Percentiles rank a stretch among this genome's conserved stretches.
phyloP scores from a whole-genome alignment of 768 basidiomycete species.

The Pisolithus sp. region DNA sequence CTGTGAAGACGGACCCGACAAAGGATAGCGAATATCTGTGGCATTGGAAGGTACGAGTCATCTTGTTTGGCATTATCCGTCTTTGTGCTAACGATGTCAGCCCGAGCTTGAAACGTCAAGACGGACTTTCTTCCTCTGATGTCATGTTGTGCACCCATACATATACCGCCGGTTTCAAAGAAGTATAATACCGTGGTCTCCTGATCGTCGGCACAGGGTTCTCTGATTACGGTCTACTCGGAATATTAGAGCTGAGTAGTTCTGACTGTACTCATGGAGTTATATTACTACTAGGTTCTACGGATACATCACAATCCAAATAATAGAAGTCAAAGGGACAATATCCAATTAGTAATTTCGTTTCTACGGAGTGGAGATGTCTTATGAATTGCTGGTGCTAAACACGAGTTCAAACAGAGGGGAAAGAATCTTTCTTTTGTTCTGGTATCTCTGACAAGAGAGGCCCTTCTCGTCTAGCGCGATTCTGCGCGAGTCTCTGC shows the following conservation, averaged over 20 bases:
- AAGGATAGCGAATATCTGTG: slow-evolving; percentile 77
- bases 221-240: neutral
- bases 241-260: no score
- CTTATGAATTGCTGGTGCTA: slow-evolving; percentile 12
- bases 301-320: no score
- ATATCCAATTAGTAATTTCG: slow-evolving; percentile 22
- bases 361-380: slow-evolving; percentile 14
- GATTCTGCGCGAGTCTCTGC: slow-evolving; percentile 29
- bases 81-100: slow-evolving; percentile 34
- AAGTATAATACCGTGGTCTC: neutral
- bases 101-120: slow-evolving; percentile 91
- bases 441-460: neutral
- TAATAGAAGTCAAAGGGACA: slow-evolving; percentile 12
- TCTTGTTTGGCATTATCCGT: neutral
- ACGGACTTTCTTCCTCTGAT: slow-evolving; percentile 83
- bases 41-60: slow-evolving; percentile 76
- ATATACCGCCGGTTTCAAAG: no score
- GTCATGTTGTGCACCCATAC: neutral
- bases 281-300: no score
- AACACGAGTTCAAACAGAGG: slow-evolving; percentile 21
- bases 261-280: no score
- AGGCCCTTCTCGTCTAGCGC: slow-evolving; percentile 15
- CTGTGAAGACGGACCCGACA: slow-evolving; percentile 37
- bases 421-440: slow-evolving; percentile 28
- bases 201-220: neutral